Conservation (phyloP, 2,329 filamentous ascomycete species). For the Cladorrhinum sp. region DNA sequence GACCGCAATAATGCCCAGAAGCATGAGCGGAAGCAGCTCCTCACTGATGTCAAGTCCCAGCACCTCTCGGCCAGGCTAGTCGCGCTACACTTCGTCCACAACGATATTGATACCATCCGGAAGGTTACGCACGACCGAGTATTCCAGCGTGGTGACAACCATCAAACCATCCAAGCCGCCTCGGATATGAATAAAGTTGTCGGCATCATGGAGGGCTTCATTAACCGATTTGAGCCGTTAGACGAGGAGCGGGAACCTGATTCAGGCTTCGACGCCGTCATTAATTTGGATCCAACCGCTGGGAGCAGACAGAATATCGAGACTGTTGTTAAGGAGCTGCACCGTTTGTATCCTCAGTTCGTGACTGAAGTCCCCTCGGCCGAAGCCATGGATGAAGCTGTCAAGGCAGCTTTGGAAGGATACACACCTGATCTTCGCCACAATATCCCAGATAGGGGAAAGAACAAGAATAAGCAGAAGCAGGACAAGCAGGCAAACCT, state of each 20-base stretch:
- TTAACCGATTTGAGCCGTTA: conserved; percentile 78
- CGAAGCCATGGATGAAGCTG: conserved; percentile 75
- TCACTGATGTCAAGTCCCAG: conserved; percentile 68
- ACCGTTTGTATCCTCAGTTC: conserved; percentile 74
- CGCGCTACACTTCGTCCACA: conserved; percentile 84
- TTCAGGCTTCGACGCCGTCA: conserved; percentile 75
- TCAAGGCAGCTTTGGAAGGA: conserved; percentile 69
- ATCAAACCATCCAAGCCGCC: conserved; percentile 92
- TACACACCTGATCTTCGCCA: conserved; percentile 77
- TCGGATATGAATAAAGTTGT: conserved; percentile 72
- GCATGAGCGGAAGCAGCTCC: conserved; percentile 83
- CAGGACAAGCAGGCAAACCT: conserved; percentile 33
- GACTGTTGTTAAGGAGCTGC: conserved; percentile 67
- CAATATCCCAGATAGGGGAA: conserved; percentile 61
- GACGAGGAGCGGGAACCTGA: conserved; percentile 69
- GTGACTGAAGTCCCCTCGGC: conserved; percentile 67
- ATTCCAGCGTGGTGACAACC: conserved; percentile 84
- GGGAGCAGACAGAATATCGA: conserved; percentile 87
- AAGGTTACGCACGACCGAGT: conserved; percentile 75
- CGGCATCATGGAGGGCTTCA: conserved; percentile 92
- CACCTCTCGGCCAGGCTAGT: conserved; percentile 69
- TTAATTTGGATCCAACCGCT: conserved; percentile 74
- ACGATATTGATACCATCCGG: conserved; percentile 70
- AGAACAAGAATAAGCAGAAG: conserved; percentile 42
- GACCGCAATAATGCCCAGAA: conserved; percentile 92